Evolutionary conservation across 768 basidiomycete species (phyloP).

Genomic region (Pulveroboletus frians): DNA sequence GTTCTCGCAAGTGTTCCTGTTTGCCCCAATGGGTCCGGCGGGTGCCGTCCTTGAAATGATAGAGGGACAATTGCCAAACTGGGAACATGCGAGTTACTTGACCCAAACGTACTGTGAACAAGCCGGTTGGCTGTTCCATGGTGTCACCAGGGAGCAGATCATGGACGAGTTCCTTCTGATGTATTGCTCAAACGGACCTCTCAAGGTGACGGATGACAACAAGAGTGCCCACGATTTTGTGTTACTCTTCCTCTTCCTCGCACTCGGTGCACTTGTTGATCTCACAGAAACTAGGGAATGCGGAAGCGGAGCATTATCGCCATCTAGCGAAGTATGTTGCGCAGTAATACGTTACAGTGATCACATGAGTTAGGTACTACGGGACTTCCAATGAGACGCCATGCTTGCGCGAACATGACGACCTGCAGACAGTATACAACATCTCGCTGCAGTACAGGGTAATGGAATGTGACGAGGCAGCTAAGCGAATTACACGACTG

Average conservation of each 20-base stretch:
- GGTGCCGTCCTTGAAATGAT: slow-evolving; percentile 46
- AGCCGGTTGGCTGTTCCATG: slow-evolving; percentile 49
- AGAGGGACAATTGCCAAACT: slow-evolving; percentile 49
- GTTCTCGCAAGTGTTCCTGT: slow-evolving; percentile 60
- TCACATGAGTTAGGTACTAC: too few relatives aligned
- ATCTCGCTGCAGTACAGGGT: too few relatives aligned
- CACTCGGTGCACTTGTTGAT: slow-evolving; percentile 47
- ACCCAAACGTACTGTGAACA: slow-evolving; percentile 43
- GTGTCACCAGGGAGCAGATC: slow-evolving; percentile 43
- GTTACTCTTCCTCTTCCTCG: slow-evolving; percentile 46
- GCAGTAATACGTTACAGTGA: too few relatives aligned
- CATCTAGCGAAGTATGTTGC: too few relatives aligned
- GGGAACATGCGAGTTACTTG: slow-evolving; percentile 43
- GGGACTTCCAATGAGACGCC: too few relatives aligned
- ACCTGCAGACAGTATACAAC: too few relatives aligned
- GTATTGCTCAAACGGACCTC: slow-evolving; percentile 32
- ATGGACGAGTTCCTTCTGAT: slow-evolving; percentile 38
- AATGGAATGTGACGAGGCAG: too few relatives aligned
- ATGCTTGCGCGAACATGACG: too few relatives aligned
- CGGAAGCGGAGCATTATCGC: slow-evolving; percentile 58
- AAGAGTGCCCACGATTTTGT: slow-evolving; percentile 46
- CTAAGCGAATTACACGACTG: too few relatives aligned
- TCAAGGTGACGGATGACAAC: slow-evolving; percentile 31
- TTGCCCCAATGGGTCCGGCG: slow-evolving; percentile 52
- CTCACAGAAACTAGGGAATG: slow-evolving; percentile 27